Evolutionary conservation across 2,329 filamentous ascomycete genomes (phyloP).

Genomic region (Alternaria metachromatica): DNA sequence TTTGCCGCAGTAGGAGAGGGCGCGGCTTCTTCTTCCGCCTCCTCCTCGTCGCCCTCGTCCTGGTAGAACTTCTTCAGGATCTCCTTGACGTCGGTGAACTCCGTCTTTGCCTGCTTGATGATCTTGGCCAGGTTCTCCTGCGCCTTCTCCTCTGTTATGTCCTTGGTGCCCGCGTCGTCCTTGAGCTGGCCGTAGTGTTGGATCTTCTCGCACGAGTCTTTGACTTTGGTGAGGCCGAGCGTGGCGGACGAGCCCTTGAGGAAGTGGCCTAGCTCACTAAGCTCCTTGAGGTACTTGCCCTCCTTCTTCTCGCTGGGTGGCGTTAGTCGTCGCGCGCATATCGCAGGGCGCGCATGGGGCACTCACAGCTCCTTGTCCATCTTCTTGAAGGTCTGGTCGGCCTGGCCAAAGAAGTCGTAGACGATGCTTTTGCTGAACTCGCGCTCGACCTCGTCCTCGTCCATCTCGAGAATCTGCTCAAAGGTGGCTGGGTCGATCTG

Average conservation of each 20-base stretch:
- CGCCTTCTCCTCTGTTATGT: conserved; percentile 69
- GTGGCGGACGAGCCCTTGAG: conserved; percentile 97
- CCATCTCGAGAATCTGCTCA: conserved; percentile 97
- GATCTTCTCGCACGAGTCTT: conserved; percentile 94
- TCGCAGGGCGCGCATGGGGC: conserved; percentile 19
- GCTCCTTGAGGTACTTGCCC: conserved; percentile 61
- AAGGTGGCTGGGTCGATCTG: conserved; percentile 83
- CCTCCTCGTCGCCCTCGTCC: conserved; percentile 45
- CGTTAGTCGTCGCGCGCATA: conserved; percentile 13
- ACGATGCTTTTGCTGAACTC: conserved; percentile 92
- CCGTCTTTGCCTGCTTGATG: conserved; percentile 73
- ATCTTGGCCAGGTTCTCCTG: conserved; percentile 74
- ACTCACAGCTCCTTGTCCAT: conserved; percentile 87
- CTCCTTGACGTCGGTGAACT: conserved; percentile 76
- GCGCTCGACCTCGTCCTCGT: conserved; percentile 82
- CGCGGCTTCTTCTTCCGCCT: conserved; percentile 48
- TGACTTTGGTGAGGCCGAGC: conserved; percentile 86
- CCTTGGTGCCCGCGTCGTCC: conserved; percentile 74
- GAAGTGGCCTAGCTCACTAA: conserved; percentile 90
- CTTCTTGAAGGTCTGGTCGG: conserved; percentile 80
- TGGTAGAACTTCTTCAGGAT: conserved; percentile 75
- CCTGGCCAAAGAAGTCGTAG: conserved; percentile 91
- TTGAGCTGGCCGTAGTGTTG: conserved; percentile 88
- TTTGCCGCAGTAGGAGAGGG: background rate
- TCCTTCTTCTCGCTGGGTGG: conserved; percentile 67